Percentiles rank a stretch among this genome's conserved stretches.
These are phyloP conservation scores for Fusarium goolgardi DNA, from an alignment of 2,329 filamentous ascomycete genomes.

Conservation along the genomic window DNA sequence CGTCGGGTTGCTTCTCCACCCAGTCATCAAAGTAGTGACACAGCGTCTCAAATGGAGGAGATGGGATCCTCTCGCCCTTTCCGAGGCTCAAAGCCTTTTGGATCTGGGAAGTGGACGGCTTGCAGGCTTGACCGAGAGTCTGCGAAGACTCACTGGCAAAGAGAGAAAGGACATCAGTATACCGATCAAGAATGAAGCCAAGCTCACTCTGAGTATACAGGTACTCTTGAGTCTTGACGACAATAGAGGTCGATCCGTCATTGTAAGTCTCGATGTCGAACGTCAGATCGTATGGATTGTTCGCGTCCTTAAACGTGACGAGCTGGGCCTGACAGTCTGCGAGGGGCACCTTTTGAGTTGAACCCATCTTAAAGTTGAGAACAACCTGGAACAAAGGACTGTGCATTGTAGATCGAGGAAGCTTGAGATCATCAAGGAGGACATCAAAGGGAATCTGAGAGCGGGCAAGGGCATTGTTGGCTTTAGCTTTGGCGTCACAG, in stretches of 20 bases:
- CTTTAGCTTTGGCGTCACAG: background rate
- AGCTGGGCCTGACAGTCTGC: constrained; percentile 5
- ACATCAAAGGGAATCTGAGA: constrained; percentile 11
- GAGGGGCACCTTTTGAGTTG: constrained; percentile 3
- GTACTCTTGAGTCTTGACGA: constrained; percentile 6
- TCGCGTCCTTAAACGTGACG: constrained; percentile 2
- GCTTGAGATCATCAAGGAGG: constrained; percentile 9
- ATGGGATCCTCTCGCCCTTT: background rate
- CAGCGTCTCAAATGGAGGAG: background rate
- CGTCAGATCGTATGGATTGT: constrained; percentile 3
- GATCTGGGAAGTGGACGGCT: background rate
- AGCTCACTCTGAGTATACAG: constrained; percentile 2
- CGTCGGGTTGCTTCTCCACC: background rate
- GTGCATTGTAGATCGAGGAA: constrained; percentile 9
- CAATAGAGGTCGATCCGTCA: background rate
- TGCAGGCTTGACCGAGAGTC: background rate
- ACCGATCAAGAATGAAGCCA: background rate
- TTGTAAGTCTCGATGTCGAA: constrained; percentile 1
- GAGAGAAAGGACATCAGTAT: background rate
- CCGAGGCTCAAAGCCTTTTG: background rate
- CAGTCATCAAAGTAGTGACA: constrained; percentile 4
- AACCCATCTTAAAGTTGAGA: constrained; percentile 13
- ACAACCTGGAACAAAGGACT: constrained; percentile 9
- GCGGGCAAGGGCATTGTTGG: background rate
- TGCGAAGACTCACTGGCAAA: background rate